Evolutionary conservation across 805 yeast genomes (phyloP).

Genomic region (Dipodascopsis uninucleata): DNA sequence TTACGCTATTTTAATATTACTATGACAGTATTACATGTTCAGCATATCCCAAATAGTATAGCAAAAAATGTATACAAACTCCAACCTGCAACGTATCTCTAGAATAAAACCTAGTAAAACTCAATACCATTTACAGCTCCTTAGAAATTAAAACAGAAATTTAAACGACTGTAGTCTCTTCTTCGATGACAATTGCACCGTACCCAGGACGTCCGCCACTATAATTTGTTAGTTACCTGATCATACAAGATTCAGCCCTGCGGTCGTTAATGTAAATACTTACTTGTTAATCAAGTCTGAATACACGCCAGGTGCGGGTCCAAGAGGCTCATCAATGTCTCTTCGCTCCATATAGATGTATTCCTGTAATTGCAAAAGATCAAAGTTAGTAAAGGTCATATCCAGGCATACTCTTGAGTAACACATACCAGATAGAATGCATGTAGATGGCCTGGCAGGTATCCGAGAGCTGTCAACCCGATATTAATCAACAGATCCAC

Average conservation of each 20-base stretch:
- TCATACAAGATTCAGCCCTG: background rate
- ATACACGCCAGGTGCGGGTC: conserved; percentile 26
- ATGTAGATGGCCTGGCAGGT: conserved; percentile 51
- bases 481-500: conserved; percentile 52
- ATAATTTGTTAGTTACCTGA: background rate
- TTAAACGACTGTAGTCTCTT: no score
- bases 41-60: no score
- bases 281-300: conserved; percentile 21
- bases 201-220: conserved; percentile 25
- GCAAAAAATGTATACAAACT: no score
- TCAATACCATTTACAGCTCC: no score
- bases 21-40: no score
- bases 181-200: conserved; percentile 24
- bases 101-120: no score
- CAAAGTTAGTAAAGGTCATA: no score
- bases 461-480: conserved; percentile 53
- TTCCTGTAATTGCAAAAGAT: conserved; percentile 8
- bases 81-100: no score
- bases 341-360: conserved; percentile 24
- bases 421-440: conserved; percentile 23
- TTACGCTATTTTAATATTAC: no score
- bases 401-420: no score
- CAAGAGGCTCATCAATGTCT: conserved; percentile 14
- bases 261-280: background rate
- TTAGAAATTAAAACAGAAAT: no score